Evolutionary conservation across 257 asterid genomes (phyloP).

Genomic region (Striga asiatica): DNA sequence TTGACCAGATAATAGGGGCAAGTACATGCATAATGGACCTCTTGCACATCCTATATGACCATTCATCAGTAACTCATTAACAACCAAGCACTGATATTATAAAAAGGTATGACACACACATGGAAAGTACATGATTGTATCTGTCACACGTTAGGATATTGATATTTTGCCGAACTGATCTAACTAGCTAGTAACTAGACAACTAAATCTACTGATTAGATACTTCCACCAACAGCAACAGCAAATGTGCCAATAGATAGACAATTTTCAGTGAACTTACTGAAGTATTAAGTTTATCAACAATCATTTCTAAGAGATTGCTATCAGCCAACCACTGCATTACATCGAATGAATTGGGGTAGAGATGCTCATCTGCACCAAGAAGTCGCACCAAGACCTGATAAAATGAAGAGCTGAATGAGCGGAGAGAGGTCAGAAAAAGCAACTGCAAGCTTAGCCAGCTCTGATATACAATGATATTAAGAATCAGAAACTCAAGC

Average conservation of each 20-base stretch:
- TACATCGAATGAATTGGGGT: constrained; percentile 66
- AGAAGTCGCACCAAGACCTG: constrained; percentile 95
- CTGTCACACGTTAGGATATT: no score
- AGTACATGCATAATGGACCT: no score
- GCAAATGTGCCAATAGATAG: not conserved
- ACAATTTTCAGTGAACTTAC: constrained; percentile 30
- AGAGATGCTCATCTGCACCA: constrained; percentile 80
- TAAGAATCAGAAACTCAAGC: not conserved
- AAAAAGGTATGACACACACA: no score
- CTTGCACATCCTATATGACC: no score
- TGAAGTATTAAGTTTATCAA: constrained; percentile 64
- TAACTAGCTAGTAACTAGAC: no score
- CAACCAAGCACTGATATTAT: no score
- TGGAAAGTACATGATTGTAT: no score
- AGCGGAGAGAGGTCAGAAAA: constrained; percentile 14
- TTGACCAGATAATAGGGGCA: no score
- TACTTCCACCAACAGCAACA: constrained; percentile 6
- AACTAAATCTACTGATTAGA: no score
- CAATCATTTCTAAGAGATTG: constrained; percentile 85
- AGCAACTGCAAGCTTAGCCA: not conserved
- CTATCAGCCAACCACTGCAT: constrained; percentile 94
- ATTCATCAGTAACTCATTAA: no score
- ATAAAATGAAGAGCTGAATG: constrained; percentile 17
- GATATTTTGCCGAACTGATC: no score
- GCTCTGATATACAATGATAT: not conserved